Evolutionary conservation across 208 protist genomes (phyloP).

Genomic region (Crithidia mellificae): DNA sequence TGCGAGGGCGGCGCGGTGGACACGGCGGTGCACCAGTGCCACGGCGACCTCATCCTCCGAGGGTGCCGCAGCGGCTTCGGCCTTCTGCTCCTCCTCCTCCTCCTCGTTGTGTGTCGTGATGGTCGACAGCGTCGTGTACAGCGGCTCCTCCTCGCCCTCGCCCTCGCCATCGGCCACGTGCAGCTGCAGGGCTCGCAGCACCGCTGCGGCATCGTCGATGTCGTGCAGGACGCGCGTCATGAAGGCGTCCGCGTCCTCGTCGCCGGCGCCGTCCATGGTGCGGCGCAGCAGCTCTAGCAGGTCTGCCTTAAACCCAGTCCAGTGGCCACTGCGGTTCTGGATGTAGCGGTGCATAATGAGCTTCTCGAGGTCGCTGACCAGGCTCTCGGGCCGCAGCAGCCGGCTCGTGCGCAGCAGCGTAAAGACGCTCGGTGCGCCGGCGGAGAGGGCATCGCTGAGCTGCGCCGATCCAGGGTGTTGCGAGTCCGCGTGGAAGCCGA

Average conservation of each 20-base stretch:
- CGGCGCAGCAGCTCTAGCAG: conserved; percentile 44
- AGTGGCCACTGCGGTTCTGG: conserved; percentile 79
- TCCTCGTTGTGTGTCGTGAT: background rate
- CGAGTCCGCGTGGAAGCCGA: conserved; percentile 75
- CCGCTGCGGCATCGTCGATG: background rate
- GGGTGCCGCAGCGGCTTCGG: background rate
- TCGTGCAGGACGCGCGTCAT: background rate
- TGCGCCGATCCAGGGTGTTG: conserved; percentile 37
- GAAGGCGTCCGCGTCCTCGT: background rate
- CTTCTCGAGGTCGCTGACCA: conserved; percentile 28
- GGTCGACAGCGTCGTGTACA: background rate
- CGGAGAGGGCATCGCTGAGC: conserved; percentile 70
- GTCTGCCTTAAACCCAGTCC: conserved; percentile 47
- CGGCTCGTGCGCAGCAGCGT: conserved; percentile 67
- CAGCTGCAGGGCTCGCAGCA: conserved; percentile 21
- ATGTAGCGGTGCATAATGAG: conserved; percentile 77
- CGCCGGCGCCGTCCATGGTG: conserved; percentile 14
- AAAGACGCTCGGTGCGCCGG: conserved; percentile 84
- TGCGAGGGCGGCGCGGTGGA: conserved; percentile 52
- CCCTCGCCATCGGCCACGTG: background rate
- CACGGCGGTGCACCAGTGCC: conserved; percentile 45
- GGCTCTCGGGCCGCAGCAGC: conserved; percentile 42
- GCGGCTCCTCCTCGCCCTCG: background rate
- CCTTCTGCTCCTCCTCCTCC: background rate
- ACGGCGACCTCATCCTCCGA: conserved; percentile 18